Evolutionary conservation across 495 filamentous ascomycete species (phyloP).

Genomic region (Rhypophila decipiens): DNA sequence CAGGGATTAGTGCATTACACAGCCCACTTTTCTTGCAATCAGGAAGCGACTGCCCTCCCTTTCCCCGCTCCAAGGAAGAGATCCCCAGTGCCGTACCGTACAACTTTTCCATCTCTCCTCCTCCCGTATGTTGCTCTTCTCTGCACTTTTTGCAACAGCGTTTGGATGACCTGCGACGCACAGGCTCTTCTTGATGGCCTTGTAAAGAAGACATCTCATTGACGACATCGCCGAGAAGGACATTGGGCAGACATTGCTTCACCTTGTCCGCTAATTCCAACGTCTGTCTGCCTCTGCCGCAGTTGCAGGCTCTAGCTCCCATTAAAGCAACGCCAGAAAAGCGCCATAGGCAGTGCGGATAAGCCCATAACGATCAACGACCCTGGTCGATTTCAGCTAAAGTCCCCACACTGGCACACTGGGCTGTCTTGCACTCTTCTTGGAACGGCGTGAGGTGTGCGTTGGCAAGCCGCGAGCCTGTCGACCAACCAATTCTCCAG

Average conservation of each 20-base stretch:
- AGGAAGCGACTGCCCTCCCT: not conserved
- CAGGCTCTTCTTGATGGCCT: not conserved
- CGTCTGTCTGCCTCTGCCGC: constrained; percentile 13
- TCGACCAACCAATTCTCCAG: constrained; percentile 4
- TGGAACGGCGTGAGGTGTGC: constrained; percentile 29
- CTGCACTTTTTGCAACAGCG: not conserved
- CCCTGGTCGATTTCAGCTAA: no score
- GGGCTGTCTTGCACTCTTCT: constrained; percentile 18
- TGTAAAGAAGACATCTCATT: constrained; percentile 15
- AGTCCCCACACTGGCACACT: no score
- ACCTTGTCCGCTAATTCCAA: constrained; percentile 11
- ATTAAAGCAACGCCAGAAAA: no score
- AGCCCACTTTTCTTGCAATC: not conserved
- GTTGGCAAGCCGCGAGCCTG: constrained; percentile 21
- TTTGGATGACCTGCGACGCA: no score
- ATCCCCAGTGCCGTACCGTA: not conserved
- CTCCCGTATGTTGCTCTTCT: not conserved
- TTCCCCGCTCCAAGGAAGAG: not conserved
- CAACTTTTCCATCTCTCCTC: not conserved
- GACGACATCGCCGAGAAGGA: constrained; percentile 22
- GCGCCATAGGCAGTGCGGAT: no score
- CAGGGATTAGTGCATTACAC: not conserved
- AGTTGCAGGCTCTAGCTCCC: no score
- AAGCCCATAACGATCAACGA: no score
- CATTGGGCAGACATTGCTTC: not conserved